A percentile compares a stretch with the other conserved stretches of the same genome.
Conservation (phyloP, 2,329 filamentous ascomycete species). For the Neonectria hederae region DNA sequence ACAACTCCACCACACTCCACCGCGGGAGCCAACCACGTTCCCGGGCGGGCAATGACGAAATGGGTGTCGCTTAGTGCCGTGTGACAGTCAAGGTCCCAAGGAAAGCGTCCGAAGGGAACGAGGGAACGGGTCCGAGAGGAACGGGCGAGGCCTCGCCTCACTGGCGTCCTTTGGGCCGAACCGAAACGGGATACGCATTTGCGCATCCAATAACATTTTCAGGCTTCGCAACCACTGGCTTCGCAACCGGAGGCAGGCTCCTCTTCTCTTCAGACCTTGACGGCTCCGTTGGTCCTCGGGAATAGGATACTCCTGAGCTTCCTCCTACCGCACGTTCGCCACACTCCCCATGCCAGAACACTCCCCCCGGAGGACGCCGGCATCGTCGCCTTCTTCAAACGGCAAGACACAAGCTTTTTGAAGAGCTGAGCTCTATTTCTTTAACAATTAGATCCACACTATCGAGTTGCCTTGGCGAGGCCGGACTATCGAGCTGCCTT, state of each 20-base stretch:
- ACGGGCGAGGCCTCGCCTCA: conserved; percentile 14
- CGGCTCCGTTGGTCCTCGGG: conserved; percentile 42
- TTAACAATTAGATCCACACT: neutral
- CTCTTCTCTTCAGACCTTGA: conserved; percentile 1
- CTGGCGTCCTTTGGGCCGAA: conserved; percentile 43
- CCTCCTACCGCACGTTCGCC: neutral
- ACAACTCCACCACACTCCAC: conserved; percentile 24
- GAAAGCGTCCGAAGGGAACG: neutral
- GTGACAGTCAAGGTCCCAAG: neutral
- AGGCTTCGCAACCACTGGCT: neutral
- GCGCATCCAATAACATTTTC: conserved; percentile 3
- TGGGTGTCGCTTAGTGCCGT: conserved; percentile 19
- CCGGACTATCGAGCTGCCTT: conserved; percentile 4
- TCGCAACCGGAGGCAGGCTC: neutral
- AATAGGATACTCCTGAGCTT: conserved; percentile 28
- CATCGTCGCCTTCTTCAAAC: neutral
- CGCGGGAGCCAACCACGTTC: conserved; percentile 33
- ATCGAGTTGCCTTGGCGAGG: conserved; percentile 4
- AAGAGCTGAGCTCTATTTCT: neutral
- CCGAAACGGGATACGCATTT: conserved; percentile 31
- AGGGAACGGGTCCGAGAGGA: conserved; percentile 9
- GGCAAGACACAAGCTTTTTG: conserved; percentile 3
- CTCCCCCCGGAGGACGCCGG: conserved; percentile 11
- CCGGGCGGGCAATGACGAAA: conserved; percentile 34
- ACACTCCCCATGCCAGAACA: conserved; percentile 6